Evolutionary conservation across 2,329 filamentous ascomycete species (phyloP), one percentile per base, ranked within the genome.

Genomic region (Podosphaera xanthii): DNA sequence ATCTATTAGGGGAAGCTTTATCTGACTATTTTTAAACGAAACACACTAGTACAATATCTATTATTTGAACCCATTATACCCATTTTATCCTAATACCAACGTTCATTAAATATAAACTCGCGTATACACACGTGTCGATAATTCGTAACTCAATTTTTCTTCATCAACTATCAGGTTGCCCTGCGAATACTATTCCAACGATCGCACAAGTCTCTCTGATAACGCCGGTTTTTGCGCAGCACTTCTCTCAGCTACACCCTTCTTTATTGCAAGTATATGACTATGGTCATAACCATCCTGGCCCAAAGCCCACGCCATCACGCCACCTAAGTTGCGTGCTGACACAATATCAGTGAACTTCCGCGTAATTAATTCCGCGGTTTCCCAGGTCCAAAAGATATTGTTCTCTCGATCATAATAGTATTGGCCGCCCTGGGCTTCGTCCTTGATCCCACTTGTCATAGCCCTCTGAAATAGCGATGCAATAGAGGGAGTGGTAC

Each of bases 371-470:
- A 81, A 73, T 4, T 74, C 73, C 0, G 76, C 72, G 0, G 81
- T 84, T 61, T 89, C 86, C 73, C 82, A 88, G 0, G 82, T 82
- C 85, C 85, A 89, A 76, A 85, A 89, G 35, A 83, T 66, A 58
- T 76, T 70, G 63, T 79, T 73, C 2, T 71, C 62, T 0, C 67
- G 61, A 66, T 89, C 85, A 73, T 78, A 85, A 70, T 79, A 87
- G 67, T 83, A 87, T 66, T 81, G 76, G 0, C 83, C 85, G 22
- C 84, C 84, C 1, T 71, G 70, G 1, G 70, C 63, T 1, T 75
- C 69, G 62, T 88, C 85, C 31, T 79, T 80, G 52, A 67, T 67
- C 0, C 81, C 82, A 10, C 76, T 63, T 0, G 69, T 64, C 58
- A 73, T 67, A 0, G 85, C 83, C 8, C 71, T 74, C n/a, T 72